Conservation (phyloP, 345 rosid genomes). For the Pistacia integerrima region DNA sequence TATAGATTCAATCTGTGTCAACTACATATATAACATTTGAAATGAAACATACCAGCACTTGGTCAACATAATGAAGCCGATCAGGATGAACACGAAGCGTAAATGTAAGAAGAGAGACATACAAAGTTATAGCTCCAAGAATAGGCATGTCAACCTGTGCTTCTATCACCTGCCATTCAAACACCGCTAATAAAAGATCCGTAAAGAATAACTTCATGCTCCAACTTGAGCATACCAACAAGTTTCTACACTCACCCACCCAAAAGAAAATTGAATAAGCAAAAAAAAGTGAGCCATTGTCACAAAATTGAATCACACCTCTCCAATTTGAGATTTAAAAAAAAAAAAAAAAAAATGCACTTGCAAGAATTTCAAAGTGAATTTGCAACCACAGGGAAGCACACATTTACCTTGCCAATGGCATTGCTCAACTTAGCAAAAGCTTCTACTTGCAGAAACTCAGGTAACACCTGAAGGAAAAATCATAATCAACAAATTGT, state of each 20-base stretch:
- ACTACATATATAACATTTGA: background rate
- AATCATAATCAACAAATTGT: slow-evolving; percentile 13
- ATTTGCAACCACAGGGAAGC: slow-evolving; percentile 17
- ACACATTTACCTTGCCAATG: slow-evolving; percentile 70
- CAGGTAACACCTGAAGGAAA: slow-evolving; percentile 58
- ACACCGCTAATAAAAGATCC: slow-evolving; percentile 4
- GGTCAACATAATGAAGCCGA: slow-evolving; percentile 92
- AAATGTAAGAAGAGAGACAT: slow-evolving; percentile 85
- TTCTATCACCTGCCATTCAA: slow-evolving; percentile 69
- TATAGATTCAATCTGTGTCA: background rate
- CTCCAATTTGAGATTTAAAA: background rate
- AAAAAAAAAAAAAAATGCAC: background rate
- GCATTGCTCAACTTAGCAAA: slow-evolving; percentile 80
- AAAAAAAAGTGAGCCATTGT: background rate
- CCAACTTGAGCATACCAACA: background rate
- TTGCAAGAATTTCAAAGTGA: slow-evolving; percentile 3
- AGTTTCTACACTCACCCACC: background rate
- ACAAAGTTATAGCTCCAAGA: slow-evolving; percentile 78
- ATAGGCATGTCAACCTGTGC: slow-evolving; percentile 85
- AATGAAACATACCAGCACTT: slow-evolving; percentile 74
- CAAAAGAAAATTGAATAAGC: background rate
- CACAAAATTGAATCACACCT: background rate
- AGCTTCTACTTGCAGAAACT: slow-evolving; percentile 93
- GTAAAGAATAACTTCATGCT: slow-evolving; percentile 4
- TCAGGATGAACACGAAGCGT: slow-evolving; percentile 91